Base-by-base conservation (phyloP, 176 grass and related monocot species). In the Aegilops sharonensis region DNA sequence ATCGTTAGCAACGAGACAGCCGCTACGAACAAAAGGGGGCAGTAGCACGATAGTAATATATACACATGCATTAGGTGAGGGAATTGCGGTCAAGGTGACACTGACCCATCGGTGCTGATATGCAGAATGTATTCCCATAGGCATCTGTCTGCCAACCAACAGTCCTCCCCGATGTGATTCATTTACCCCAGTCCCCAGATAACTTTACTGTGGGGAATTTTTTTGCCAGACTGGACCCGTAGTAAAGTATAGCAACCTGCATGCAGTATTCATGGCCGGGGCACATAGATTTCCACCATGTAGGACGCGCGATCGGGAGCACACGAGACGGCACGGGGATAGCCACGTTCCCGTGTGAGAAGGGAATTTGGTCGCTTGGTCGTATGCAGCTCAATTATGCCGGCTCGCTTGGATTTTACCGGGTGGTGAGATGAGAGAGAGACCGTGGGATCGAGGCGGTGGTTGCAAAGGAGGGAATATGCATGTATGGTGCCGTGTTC, bases 281-380 rank as follows among this genome's bases (percentile, higher is more conserved):
- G 23, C 18, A 39, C 32, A 56, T 36, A 30, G 30, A 18, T 13
- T 11, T 20, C 37, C 66, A 36, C 2, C 5, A 20, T 2, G 54
- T 6, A 8, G 24, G 57, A 48, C 36, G 77, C 36, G 24, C 9
- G 68, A 15, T 9, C 2, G 71, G 6, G 23, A 75, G 23, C 15
- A 54, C 50, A 54, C 5, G 25, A 31, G 73, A 54, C 13, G 15
- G 18, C 48, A 12, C 47, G 24, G 73, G 24, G 43, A 35, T 1
- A 20, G 6, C 11, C 24, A 31, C 62, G 78, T 68, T 70, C 72
- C 78, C 79, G 64, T 64, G 79, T 25, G 83, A 47, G 21, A 78
- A 81, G 72, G 83, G 84, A 82, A 86, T 85, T 86, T n/a, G 84
- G 39, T 86, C 10, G 63, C 29, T 72, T 78, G 88, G 78, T 30